phyloP scores from a whole-genome alignment of 2,329 filamentous ascomycete species.

The Penicillium sp. region DNA sequence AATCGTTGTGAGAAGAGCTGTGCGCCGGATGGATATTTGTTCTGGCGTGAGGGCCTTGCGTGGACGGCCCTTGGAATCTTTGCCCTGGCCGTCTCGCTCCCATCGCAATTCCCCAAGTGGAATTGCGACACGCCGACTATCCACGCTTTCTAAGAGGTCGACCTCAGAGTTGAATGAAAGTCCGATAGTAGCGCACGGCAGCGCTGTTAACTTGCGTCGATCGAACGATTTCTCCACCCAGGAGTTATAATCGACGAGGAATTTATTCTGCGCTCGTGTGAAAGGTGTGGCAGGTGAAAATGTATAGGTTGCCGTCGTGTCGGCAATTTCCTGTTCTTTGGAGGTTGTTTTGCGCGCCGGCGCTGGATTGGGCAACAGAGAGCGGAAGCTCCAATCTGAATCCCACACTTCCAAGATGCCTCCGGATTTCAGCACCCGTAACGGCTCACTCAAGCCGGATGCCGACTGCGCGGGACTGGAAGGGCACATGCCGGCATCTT shows the following conservation, averaged over 20 bases:
- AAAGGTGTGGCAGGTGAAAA: conserved; percentile 83
- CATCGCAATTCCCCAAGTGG: conserved; percentile 82
- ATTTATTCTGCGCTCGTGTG: conserved; percentile 77
- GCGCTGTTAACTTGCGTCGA: conserved; percentile 66
- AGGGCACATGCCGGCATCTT: conserved; percentile 75
- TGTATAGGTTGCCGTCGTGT: conserved; percentile 75
- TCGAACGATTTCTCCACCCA: conserved; percentile 81
- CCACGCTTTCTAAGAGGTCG: conserved; percentile 68
- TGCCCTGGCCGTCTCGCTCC: conserved; percentile 68
- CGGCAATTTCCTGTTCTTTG: conserved; percentile 65
- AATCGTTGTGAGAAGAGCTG: conserved; percentile 78
- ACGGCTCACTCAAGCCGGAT: conserved; percentile 67
- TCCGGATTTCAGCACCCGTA: conserved; percentile 74
- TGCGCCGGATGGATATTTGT: conserved; percentile 73
- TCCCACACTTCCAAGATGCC: conserved; percentile 89
- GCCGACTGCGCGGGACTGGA: conserved; percentile 58
- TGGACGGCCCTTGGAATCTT: conserved; percentile 29
- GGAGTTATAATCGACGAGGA: conserved; percentile 76
- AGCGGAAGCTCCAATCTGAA: conserved; percentile 79
- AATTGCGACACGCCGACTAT: conserved; percentile 78
- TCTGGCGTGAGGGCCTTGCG: conserved; percentile 62
- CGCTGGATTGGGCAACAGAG: conserved; percentile 76
- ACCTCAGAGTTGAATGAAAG: conserved; percentile 80
- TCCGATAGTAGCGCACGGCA: conserved; percentile 77
- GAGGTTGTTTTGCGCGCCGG: conserved; percentile 59